Conservation (phyloP, 1,284 basidiomycete species). For the Crucibulum parvulum region DNA sequence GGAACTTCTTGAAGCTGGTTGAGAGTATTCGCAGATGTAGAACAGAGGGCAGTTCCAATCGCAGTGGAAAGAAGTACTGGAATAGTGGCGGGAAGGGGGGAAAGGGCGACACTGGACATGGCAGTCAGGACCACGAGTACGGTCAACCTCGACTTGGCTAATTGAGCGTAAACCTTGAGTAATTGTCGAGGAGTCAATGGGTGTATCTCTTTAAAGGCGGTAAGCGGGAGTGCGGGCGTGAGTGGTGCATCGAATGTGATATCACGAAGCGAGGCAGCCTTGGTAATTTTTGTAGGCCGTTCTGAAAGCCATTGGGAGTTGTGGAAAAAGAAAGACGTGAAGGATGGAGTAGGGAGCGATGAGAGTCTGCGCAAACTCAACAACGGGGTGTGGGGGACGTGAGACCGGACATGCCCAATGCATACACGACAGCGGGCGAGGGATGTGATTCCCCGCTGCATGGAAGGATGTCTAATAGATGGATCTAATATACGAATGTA, state of each 20-base stretch:
- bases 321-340: conserved; percentile 67
- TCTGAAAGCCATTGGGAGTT: conserved; percentile 52
- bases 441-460: conserved; percentile 5
- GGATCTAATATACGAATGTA: too few species aligned
- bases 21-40: conserved; percentile 92
- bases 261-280: neutral
- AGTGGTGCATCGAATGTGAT: conserved; percentile 4
- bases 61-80: conserved; percentile 89
- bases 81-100: conserved; percentile 83
- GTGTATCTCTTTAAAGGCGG: conserved; percentile 36
- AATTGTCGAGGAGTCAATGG: conserved; percentile 58
- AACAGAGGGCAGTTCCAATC: conserved; percentile 89
- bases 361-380: neutral
- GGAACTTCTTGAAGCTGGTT: conserved; percentile 97
- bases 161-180: conserved; percentile 77
- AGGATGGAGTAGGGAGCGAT: conserved; percentile 25
- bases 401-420: neutral
- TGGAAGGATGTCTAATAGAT: neutral
- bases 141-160: conserved; percentile 90
- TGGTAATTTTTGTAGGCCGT: conserved; percentile 10
- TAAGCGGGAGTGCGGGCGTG: conserved; percentile 18
- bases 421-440: conserved; percentile 1
- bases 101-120: conserved; percentile 94
- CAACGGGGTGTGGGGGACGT: neutral
- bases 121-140: conserved; percentile 91